These are phyloP conservation scores for Yamadazyma pseudoaaseri DNA, from an alignment of 1,139 yeast species.

Conservation along the genomic window DNA sequence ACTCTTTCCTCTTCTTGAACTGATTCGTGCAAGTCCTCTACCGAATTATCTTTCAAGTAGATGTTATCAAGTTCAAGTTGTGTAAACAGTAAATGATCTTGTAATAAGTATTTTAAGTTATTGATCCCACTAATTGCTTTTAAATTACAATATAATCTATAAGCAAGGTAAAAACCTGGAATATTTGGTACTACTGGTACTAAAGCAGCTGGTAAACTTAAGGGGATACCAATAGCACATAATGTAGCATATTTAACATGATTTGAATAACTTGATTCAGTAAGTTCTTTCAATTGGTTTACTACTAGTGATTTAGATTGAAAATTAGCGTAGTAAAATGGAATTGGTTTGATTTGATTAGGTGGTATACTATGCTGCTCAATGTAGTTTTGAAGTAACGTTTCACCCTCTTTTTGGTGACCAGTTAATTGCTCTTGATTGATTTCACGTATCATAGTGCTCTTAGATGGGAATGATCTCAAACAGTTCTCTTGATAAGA, in stretches of 20 bases:
- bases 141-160: constrained; percentile 80
- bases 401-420: not conserved
- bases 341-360: constrained; percentile 40
- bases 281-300: constrained; percentile 29
- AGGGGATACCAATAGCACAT: constrained; percentile 67
- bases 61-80: constrained; percentile 12
- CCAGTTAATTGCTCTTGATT: constrained; percentile 14
- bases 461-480: constrained; percentile 50
- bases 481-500: constrained; percentile 55
- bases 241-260: constrained; percentile 36
- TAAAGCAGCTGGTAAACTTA: constrained; percentile 76
- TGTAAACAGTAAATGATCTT: constrained; percentile 20
- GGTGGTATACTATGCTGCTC: constrained; percentile 26
- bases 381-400: constrained; percentile 33
- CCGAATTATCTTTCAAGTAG: constrained; percentile 3
- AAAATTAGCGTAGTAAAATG: constrained; percentile 41
- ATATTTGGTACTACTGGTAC: constrained; percentile 89
- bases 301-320: constrained; percentile 33
- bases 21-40: constrained; percentile 12
- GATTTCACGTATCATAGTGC: constrained; percentile 48
- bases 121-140: constrained; percentile 77
- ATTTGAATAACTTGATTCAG: constrained; percentile 23
- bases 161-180: constrained; percentile 88
- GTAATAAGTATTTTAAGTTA: constrained; percentile 56
- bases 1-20: constrained; percentile 27